Percentiles rank a stretch among this genome's conserved stretches.
These are phyloP conservation scores for Ananas comosus DNA, from an alignment of 176 grass and related monocot species.

Conservation along the genomic window DNA sequence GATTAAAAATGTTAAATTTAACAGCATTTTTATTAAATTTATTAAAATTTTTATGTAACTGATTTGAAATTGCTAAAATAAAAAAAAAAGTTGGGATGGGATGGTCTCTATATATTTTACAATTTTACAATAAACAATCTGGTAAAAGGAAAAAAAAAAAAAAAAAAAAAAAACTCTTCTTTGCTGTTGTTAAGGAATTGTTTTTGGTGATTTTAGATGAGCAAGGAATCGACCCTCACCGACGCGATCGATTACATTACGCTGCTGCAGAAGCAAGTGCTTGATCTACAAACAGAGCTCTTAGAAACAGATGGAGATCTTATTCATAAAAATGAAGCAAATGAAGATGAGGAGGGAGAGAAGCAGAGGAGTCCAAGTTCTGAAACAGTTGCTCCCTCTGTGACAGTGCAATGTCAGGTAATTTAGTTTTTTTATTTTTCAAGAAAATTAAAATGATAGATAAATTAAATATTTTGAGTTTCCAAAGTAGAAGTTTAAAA, in stretches of 20 bases:
- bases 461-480: too few relatives aligned
- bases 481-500: too few relatives aligned
- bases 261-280: slow-evolving; percentile 61
- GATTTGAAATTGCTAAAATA: too few relatives aligned
- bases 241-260: slow-evolving; percentile 84
- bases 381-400: slow-evolving; percentile 18
- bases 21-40: too few relatives aligned
- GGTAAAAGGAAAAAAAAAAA: too few relatives aligned
- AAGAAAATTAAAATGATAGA: too few relatives aligned
- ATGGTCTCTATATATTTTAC: too few relatives aligned
- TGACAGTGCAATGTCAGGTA: slow-evolving; percentile 56
- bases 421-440: background rate
- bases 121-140: too few relatives aligned
- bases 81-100: too few relatives aligned
- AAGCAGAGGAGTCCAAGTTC: slow-evolving; percentile 47
- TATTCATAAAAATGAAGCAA: too few relatives aligned
- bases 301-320: slow-evolving; percentile 1
- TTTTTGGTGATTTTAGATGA: slow-evolving; percentile 48
- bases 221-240: slow-evolving; percentile 70
- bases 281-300: slow-evolving; percentile 62
- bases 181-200: background rate
- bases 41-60: too few relatives aligned
- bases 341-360: slow-evolving; percentile 35
- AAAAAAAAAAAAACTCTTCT: background rate
- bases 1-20: too few relatives aligned